Evolutionary conservation across 345 rosid species (phyloP).

Genomic region (Limnanthes douglasii): DNA sequence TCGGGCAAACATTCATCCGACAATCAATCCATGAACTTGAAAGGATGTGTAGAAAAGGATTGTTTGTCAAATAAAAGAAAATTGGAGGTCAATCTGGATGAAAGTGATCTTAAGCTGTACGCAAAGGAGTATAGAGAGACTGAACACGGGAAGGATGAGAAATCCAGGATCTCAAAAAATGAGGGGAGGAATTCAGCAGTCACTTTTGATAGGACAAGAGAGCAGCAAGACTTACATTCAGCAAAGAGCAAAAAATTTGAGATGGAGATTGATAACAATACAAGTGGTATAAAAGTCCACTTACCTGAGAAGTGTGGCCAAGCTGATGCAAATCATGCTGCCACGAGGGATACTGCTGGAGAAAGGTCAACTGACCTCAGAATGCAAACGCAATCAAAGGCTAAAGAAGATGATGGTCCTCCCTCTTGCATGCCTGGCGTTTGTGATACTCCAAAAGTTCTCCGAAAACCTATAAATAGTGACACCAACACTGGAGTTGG

Average conservation of each 20-base stretch:
- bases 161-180: conserved; percentile 14
- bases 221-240: conserved; percentile 11
- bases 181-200: too few species aligned
- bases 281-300: conserved; percentile 16
- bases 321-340: too few species aligned
- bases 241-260: too few species aligned
- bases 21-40: too few species aligned
- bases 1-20: too few species aligned
- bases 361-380: conserved; percentile 12
- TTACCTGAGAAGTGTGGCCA: too few species aligned
- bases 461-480: conserved; percentile 14
- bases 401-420: conserved; percentile 14
- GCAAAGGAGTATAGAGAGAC: conserved; percentile 19
- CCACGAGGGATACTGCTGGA: too few species aligned
- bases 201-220: conserved; percentile 7
- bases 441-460: too few species aligned
- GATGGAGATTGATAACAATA: too few species aligned
- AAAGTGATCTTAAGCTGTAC: conserved; percentile 7
- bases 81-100: conserved; percentile 20
- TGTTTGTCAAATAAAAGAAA: too few species aligned
- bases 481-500: conserved; percentile 17
- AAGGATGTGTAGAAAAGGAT: too few species aligned
- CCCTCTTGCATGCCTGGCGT: conserved; percentile 19
- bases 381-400: conserved; percentile 11
- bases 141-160: conserved; percentile 17